Evolutionary conservation across 2,329 filamentous ascomycete genomes (phyloP), one percentile per base, ranked within the genome.

Genomic region (Colletotrichum sp.): DNA sequence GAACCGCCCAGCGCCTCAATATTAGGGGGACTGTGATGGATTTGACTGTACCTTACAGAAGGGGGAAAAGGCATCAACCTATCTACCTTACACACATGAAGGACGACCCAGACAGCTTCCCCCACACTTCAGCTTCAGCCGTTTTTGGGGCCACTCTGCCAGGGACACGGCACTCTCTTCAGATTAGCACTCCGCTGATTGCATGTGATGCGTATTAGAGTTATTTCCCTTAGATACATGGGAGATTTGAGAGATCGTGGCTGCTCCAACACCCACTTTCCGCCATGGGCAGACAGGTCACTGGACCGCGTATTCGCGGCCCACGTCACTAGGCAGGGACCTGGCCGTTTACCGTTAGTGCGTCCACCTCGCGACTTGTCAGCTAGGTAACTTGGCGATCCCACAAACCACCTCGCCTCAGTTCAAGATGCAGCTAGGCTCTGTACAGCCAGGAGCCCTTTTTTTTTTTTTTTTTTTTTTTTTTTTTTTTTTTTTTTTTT

Each of bases 311-410:
- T 34, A 52, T 55, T 28, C 7, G 34, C 57, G 44, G 30, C 39
- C 65, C 71, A 55, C 32, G 66, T 73, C 66, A 69, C 65, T 63
- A 63, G 44, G 67, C 66, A 74, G 71, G 71, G 66, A 57, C 67
- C 67, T 26, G 39, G 24, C 18, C 26, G 18, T 34, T 72, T 49
- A 52, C 36, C 63, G 70, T 72, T 72, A 72, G 63, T 57, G 18
- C 69, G 13, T 68, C 71, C 7, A 39, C 26, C 21, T 63, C 21
- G 13, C 24, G n/a, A 28, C 52, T 57, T 8, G 55, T 59, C 26
- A 28, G 55, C 44, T 21, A 36, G 34, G 34, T 36, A 59, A 59
- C 21, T 16, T 26, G 55, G 15, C 55, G 24, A 26, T 30, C 55
- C 55, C 13, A 63, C 16, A 30, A 63, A 34, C 28, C 18, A 63